These are phyloP conservation scores for Brassica rapa DNA, from an alignment of 345 rosid genomes.

Conservation along the genomic window DNA sequence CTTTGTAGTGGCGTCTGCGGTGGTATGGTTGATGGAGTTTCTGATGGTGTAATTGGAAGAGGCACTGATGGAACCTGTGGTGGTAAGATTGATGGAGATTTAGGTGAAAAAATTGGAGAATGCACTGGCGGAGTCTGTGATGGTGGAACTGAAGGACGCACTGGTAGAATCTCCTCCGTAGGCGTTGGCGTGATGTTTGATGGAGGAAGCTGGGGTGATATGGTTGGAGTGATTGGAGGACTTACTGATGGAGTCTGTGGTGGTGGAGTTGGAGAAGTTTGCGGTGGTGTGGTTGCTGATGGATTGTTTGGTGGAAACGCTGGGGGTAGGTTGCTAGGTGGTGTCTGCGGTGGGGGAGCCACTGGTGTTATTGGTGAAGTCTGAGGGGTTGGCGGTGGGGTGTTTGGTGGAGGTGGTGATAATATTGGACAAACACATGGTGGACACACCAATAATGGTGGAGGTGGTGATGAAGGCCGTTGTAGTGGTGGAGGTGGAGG, in stretches of 20 bases:
- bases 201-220: not conserved
- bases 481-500: slow-evolving; percentile 10
- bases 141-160: not conserved
- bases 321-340: not conserved
- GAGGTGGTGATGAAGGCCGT: not conserved
- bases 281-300: not conserved
- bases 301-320: not conserved
- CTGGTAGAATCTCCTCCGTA: not conserved
- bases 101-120: not conserved
- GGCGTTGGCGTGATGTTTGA: not conserved
- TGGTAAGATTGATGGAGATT: not conserved
- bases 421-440: not conserved
- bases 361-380: not conserved
- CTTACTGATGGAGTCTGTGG: not conserved
- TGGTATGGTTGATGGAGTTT: not conserved
- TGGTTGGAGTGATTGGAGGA: not conserved
- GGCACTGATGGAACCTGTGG: not conserved
- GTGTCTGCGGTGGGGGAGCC: not conserved
- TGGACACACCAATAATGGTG: not conserved
- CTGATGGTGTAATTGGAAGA: not conserved
- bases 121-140: not conserved
- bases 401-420: slow-evolving; percentile 3
- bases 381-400: not conserved
- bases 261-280: not conserved
- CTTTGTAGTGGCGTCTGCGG: not conserved